Evolutionary conservation across 192 early-diverging fungal genomes (phyloP).

Genomic region (Podila epigama): DNA sequence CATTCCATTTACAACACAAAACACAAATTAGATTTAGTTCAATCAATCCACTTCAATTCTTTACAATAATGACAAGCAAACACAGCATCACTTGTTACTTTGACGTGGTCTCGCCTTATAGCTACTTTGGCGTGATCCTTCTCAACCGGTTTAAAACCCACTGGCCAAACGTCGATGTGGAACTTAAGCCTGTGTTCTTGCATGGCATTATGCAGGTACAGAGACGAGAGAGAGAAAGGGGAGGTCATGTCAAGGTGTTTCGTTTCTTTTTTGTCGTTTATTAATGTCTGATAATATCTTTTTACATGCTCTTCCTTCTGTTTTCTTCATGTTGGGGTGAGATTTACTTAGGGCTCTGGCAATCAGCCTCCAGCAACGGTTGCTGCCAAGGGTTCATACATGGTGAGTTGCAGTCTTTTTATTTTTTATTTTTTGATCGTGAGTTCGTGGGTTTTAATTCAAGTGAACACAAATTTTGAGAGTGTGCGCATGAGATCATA

Average conservation of each 20-base stretch:
- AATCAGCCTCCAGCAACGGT: conserved; percentile 27
- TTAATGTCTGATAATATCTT: not conserved
- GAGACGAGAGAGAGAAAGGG: too few relatives aligned
- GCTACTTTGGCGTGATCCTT: conserved; percentile 28
- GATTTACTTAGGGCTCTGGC: conserved; percentile 11
- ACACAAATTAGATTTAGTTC: too few relatives aligned
- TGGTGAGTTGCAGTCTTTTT: too few relatives aligned
- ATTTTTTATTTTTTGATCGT: too few relatives aligned
- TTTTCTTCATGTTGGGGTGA: not conserved
- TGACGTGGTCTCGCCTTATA: conserved; percentile 44
- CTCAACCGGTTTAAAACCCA: conserved; percentile 25
- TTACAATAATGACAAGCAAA: conserved; percentile 12
- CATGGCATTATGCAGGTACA: conserved; percentile 17
- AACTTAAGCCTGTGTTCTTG: conserved; percentile 18
- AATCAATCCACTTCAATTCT: not conserved
- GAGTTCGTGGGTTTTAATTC: too few relatives aligned
- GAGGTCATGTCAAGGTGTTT: not conserved
- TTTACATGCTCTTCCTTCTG: not conserved
- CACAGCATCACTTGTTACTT: conserved; percentile 30
- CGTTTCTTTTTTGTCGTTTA: not conserved
- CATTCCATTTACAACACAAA: not conserved
- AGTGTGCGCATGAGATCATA: not conserved
- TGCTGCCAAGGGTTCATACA: conserved; percentile 32
- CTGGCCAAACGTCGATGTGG: conserved; percentile 33
- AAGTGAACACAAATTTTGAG: too few relatives aligned